Base-by-base conservation (phyloP, 768 basidiomycete species). In the Suillus decipiens region DNA sequence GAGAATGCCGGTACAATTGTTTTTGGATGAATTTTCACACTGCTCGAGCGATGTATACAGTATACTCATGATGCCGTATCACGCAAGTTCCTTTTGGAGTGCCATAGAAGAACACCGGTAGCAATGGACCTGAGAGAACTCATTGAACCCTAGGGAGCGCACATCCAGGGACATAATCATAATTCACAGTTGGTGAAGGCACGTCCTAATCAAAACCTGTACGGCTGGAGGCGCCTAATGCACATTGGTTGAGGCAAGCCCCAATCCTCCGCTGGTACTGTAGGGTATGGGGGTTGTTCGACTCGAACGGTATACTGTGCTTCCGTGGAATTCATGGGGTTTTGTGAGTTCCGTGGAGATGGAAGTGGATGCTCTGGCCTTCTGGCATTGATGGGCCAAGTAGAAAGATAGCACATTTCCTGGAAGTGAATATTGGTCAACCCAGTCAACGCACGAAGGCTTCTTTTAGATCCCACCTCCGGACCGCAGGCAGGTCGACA, bases 361-460 rank as follows among this genome's bases (percentile, higher is more conserved):
- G 7, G 39, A 15, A 58, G 57, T 41, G 33, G 28, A 34, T n/a
- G 0, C 10, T 28, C 4, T 34, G 57, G 24, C 28, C 31, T 15
- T 19, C 47, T 58, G 50, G 63, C 61, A 2, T 65, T 60, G 1
- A 66, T 0, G 33, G 67, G 67, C 70, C 68, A 73, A 1, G 70
- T 72, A 54, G 72, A 64, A 19, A 74, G 51, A 42, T 67, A 74
- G 33, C 72, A 73, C 42, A 69, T 66, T 41, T 72, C 71, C 73
- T 73, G 9, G 19, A 1, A 47, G 12, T 45, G n/a, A n/a, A 47
- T 47, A 1, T 22, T 47, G 22, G 11, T 47, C 22, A 47, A 5
- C 12, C 11, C 22, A 19, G 22, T 24, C 22, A 7, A 12, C 45
- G 22, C 45, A 11, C n/a, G 24, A 22, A 45, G 22, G 14, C 2